Conservation (phyloP, 2,329 filamentous ascomycete species). For the Pezicula neosporulosa region DNA sequence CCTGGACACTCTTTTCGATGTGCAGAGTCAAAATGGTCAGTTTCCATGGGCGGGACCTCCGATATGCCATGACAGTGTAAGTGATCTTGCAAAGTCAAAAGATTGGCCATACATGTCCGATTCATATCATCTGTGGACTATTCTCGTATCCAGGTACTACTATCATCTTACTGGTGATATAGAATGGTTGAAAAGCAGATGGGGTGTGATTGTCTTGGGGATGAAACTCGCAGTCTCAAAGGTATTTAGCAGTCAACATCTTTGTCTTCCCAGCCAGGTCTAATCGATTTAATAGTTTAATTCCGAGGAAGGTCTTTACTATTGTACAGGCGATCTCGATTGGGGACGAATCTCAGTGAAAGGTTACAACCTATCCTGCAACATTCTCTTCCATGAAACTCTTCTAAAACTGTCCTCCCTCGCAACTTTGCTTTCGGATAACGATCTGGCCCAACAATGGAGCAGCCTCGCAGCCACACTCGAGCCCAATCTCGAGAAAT, state of each 20-base stretch:
- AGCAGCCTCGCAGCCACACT: not conserved
- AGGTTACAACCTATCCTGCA: slow-evolving; percentile 7
- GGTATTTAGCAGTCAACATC: not conserved
- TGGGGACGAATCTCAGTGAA: slow-evolving; percentile 5
- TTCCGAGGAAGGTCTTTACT: slow-evolving; percentile 13
- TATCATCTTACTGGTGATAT: slow-evolving; percentile 10
- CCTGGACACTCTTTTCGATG: slow-evolving; percentile 36
- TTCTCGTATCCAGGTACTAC: slow-evolving; percentile 22
- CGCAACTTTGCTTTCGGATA: slow-evolving; percentile 1
- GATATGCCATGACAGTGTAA: slow-evolving; percentile 11
- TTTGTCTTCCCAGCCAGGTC: slow-evolving; percentile 23
- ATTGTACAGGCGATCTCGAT: slow-evolving; percentile 1
- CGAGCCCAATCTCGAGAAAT: slow-evolving; percentile 27
- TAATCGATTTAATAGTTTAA: slow-evolving; percentile 20
- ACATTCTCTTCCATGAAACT: slow-evolving; percentile 8
- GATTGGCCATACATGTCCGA: slow-evolving; percentile 9
- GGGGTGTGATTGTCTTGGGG: slow-evolving; percentile 25
- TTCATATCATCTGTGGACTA: slow-evolving; percentile 9
- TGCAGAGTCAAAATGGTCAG: slow-evolving; percentile 20
- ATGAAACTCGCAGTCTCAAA: not conserved
- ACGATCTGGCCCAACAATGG: not conserved
- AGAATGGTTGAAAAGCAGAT: slow-evolving; percentile 30
- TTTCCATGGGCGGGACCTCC: slow-evolving; percentile 19
- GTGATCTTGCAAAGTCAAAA: slow-evolving; percentile 1
- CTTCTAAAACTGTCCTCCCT: slow-evolving; percentile 3